Base-by-base conservation (phyloP, 345 rosid genomes). In the sweet orange (Citrus sinensis) region DNA sequence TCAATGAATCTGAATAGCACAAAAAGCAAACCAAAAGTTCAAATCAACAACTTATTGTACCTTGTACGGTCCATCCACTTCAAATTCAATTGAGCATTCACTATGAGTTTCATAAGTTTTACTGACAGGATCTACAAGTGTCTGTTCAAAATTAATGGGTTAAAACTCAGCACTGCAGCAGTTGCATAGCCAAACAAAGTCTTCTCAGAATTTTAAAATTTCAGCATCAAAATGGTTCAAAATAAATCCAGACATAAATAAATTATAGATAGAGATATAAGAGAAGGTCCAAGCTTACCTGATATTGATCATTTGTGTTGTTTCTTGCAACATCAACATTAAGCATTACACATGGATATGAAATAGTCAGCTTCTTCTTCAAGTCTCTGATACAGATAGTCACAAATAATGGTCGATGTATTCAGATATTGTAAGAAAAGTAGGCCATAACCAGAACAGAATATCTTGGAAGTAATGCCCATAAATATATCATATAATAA, bases 41-140 rank as follows among this genome's bases (percentile, higher is more conserved):
- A 72, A 74, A 77, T 77, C 60, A 56, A 35, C 17, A 6, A 65
- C 39, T 55, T 49, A 51, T 5, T 56, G 39, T 91, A 93, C 98
- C 99, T 95, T 95, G 90, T 95, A 95, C 49, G 98, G 99, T 80
- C 99, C 99, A 89, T 95, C 99, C 81, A 95, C 99, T 89, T 95
- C 99, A 85, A 95, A 95, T 83, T 95, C 98, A 85, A 95, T 95
- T 69, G 99, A 95, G 87, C 99, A 95, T 88, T 95, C 99, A 76
- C 98, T 95, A 71, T 87, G 94, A 40, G 91, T 89, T 78, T 85
- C 79, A 81, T 95, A 95, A 64, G 86, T 88, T 84, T 95, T 95
- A 79, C 82, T 85, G 84, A 91, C 69, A 67, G 94, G 93, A 88
- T 95, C 96, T 34, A 75, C 82, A 39, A 95, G 98, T 30, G 95